Base-by-base conservation (phyloP, 805 yeast species). In the Wickerhamomyces canadensis region DNA sequence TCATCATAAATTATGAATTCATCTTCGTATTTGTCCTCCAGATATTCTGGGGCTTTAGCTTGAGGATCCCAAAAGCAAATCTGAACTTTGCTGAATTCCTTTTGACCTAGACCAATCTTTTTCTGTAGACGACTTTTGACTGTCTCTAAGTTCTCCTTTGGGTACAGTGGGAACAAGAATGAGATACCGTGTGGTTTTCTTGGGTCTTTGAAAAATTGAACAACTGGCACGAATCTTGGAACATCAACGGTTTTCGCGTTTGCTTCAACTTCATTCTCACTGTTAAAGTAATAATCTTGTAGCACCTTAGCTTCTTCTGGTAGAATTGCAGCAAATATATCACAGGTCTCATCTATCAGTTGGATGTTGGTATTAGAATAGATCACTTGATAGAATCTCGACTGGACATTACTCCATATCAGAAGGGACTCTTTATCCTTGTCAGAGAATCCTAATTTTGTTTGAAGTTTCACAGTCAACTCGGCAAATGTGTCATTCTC, bases 111-210 rank as follows among this genome's bases (percentile, higher is more conserved):
- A 1, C 96, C 95, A 43, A 89, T 62, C 35, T 72, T 72, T 43
- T 67, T 68, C 52, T 81, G 81, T 43, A 93, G 64, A 43, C 98
- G 73, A 14, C 62, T 68, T 49, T 71, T 78, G 2, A 94, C 81
- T 11, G 73, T 78, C 3, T 58, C 54, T 32, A 84, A 74, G 31
- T 63, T 60, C 57, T 93, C 98, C 12, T 69, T 76, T 8, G 84
- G 80, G 33, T 75, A 68, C 6, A 84, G 60, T n/a, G 76, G 73
- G 55, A 89, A 85, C 9, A 84, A 63, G 55, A 89, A 89, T 4
- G 97, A 95, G 34, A 82, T 68, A n/a, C 96, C 89, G 58, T 89
- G 98, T 17, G 73, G 66, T 29, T 69, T 62, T 31, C 67, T 70
- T 19, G 80, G 67, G 28, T 80, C 84, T 48, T 82, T 84, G 57